These are phyloP conservation scores for Russula brevipes DNA, from an alignment of 768 basidiomycete genomes.

Conservation along the genomic window DNA sequence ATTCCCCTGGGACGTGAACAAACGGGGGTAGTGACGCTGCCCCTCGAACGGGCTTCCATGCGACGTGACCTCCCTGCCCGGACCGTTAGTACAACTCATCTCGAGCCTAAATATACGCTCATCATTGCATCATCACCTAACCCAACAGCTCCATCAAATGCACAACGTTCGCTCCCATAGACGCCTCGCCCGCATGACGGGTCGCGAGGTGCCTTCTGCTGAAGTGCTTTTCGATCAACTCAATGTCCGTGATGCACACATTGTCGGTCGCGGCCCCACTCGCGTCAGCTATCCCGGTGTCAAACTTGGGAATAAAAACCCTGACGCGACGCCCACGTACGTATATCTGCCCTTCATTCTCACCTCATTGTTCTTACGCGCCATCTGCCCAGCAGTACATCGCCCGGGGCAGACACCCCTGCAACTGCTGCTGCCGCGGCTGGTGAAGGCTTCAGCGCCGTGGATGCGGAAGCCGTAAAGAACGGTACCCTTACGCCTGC, in stretches of 20 bases:
- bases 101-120: too few relatives aligned
- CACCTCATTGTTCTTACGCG: background rate
- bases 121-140: background rate
- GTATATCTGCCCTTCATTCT: background rate
- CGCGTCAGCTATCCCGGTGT: constrained; percentile 5
- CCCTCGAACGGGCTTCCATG: constrained; percentile 37
- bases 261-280: background rate
- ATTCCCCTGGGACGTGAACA: constrained; percentile 35
- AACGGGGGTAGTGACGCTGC: constrained; percentile 37
- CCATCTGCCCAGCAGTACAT: background rate
- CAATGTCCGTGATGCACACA: constrained; percentile 35
- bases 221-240: constrained; percentile 44
- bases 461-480: constrained; percentile 36
- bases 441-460: constrained; percentile 33
- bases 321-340: constrained; percentile 9
- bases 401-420: constrained; percentile 16
- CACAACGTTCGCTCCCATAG: constrained; percentile 59
- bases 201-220: constrained; percentile 46
- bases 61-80: constrained; percentile 38
- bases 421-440: constrained; percentile 22
- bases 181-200: constrained; percentile 66
- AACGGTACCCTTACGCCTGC: constrained; percentile 41
- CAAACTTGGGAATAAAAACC: constrained; percentile 23
- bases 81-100: constrained; percentile 34
- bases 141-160: constrained; percentile 58